phyloP scores from a whole-genome alignment of 257 asterid species.

The Salvia miltiorrhiza region DNA sequence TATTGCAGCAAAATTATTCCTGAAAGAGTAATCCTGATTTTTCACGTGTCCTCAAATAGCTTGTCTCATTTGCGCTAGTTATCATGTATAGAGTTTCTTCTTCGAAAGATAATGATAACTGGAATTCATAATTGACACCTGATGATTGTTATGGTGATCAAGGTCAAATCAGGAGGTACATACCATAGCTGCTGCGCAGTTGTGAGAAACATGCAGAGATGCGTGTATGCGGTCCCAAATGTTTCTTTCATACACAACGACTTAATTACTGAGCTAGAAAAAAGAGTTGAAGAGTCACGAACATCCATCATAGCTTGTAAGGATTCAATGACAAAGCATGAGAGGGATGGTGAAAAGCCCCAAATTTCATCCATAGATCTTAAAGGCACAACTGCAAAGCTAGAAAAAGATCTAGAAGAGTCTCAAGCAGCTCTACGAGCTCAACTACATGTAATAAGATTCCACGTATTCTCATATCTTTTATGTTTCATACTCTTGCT shows the following conservation, averaged over 20 bases:
- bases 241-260: conserved; percentile 49
- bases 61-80: conserved; percentile 6
- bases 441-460: conserved; percentile 63
- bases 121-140: conserved; percentile 24
- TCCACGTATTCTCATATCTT: background rate
- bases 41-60: background rate
- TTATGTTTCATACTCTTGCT: conserved; percentile 23
- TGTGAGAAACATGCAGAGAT: conserved; percentile 82
- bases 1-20: background rate
- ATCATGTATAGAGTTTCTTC: background rate
- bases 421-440: conserved; percentile 55
- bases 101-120: background rate
- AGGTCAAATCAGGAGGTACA: conserved; percentile 75
- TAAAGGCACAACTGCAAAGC: conserved; percentile 42
- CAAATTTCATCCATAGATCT: conserved; percentile 21
- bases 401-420: conserved; percentile 58
- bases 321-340: conserved; percentile 37
- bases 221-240: conserved; percentile 80
- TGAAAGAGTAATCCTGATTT: background rate
- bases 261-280: conserved; percentile 49
- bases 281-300: conserved; percentile 53
- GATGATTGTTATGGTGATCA: conserved; percentile 25
- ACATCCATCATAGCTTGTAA: conserved; percentile 46
- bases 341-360: conserved; percentile 35
- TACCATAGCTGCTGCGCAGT: conserved; percentile 92